Base-by-base conservation (phyloP, 2,329 filamentous ascomycete genomes). In the Arachnomyces sp. region DNA sequence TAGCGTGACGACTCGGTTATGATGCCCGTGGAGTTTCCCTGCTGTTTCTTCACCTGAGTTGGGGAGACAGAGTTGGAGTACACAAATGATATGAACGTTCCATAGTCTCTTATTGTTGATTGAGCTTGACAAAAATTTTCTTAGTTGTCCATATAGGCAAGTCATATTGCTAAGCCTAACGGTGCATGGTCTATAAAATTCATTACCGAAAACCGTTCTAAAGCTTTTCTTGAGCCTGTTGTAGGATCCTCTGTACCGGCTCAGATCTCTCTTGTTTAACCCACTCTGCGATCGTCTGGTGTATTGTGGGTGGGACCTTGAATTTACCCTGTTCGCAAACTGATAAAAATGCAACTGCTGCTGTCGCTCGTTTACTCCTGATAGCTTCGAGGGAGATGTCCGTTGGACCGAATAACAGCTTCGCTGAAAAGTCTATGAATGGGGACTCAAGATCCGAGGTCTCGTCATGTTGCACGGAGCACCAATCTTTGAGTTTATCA, bases 191-290 rank as follows among this genome's bases (percentile, higher is more conserved):
- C n/a, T n/a, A n/a, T n/a, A n/a, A n/a, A n/a, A 25, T 25, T 25
- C 21, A 25, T 5, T 25, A 9, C 21, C 9, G 9, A 25, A 25
- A 25, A 25, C 5, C 21, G 5, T 5, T 9, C 21, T 25, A 25
- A 9, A 25, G 14, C 30, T 48, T 43, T 21, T 35, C 47, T 39
- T 61, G 43, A 39, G 54, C 54, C 47, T 60, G 51, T 35, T 61
- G 59, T 4, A 66, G 52, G 15, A 59, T 43, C 25, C 53, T 53
- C 36, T 56, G 59, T 13, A 67, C 53, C 35, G 55, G 50, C 21
- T 52, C 57, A 36, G 65, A 66, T 53, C 67, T 51, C 47, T 70
- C 67, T 31, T 48, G 47, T 13, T 52, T 49, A 34, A 57, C 52
- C 67, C 67, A 70, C 16, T 39, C 36, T 38, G 48, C 46, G 28